Conservation (phyloP, 2,329 filamentous ascomycete species). For the Aspergillus nomiae region DNA sequence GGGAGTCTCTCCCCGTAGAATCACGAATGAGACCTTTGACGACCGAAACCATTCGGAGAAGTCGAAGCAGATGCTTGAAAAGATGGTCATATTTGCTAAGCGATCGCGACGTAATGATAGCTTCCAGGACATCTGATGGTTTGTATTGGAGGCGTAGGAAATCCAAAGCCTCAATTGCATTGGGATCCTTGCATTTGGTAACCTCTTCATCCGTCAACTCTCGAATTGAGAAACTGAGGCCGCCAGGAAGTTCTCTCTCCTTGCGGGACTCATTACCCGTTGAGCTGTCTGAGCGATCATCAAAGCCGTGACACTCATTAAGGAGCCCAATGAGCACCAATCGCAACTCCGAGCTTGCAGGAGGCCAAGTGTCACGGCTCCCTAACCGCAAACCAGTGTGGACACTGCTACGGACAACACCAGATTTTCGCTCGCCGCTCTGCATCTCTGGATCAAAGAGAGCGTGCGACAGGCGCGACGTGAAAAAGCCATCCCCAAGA, state of each 20-base stretch:
- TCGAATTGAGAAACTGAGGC: constrained; percentile 80
- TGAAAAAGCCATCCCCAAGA: constrained; percentile 81
- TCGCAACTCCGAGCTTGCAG: constrained; percentile 88
- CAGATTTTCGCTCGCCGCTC: constrained; percentile 72
- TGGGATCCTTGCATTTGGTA: constrained; percentile 77
- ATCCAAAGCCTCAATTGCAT: constrained; percentile 85
- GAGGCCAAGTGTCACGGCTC: constrained; percentile 84
- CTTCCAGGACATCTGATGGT: constrained; percentile 68
- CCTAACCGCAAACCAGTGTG: constrained; percentile 81
- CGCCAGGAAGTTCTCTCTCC: constrained; percentile 60
- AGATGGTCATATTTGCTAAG: constrained; percentile 81
- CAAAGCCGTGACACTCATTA: constrained; percentile 67
- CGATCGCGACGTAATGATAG: constrained; percentile 70
- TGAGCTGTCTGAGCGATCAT: constrained; percentile 18
- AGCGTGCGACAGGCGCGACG: constrained; percentile 74
- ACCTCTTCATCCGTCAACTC: constrained; percentile 78
- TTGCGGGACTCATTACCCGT: constrained; percentile 26
- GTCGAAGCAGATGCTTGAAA: constrained; percentile 76
- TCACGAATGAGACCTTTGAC: constrained; percentile 66
- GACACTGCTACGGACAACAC: constrained; percentile 68
- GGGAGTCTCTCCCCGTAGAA: constrained; percentile 43
- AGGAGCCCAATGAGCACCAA: constrained; percentile 85
- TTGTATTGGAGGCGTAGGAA: constrained; percentile 88
- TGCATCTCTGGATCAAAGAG: constrained; percentile 83
- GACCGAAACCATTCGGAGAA: constrained; percentile 77